Conservation (phyloP, 1,284 basidiomycete genomes). For the Marasmius oreades region DNA sequence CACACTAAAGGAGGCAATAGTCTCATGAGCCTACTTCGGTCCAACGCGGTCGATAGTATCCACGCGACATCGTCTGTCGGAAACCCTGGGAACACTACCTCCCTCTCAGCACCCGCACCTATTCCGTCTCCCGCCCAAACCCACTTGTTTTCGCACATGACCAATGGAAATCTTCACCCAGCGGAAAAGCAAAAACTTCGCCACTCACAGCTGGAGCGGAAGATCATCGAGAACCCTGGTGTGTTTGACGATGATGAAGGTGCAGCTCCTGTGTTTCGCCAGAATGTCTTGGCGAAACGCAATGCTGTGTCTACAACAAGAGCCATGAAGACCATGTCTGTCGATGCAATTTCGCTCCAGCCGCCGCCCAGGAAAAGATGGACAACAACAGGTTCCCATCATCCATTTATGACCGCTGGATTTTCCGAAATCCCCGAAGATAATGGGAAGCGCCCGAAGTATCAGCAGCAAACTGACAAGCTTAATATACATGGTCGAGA, state of each 20-base stretch:
- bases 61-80: constrained; percentile 13
- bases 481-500: background rate
- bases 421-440: constrained; percentile 21
- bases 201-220: constrained; percentile 38
- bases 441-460: constrained; percentile 26
- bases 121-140: constrained; percentile 1
- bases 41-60: constrained; percentile 28
- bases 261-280: constrained; percentile 13
- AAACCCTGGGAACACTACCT: background rate
- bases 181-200: constrained; percentile 18
- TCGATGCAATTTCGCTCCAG: constrained; percentile 49
- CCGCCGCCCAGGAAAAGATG: constrained; percentile 63
- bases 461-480: constrained; percentile 18
- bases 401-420: constrained; percentile 1
- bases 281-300: constrained; percentile 11
- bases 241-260: constrained; percentile 19
- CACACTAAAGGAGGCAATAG: constrained; percentile 42
- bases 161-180: constrained; percentile 6
- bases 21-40: constrained; percentile 49
- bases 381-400: constrained; percentile 27
- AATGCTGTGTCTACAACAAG: constrained; percentile 16
- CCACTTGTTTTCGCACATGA: background rate
- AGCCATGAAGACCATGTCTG: constrained; percentile 29
- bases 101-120: background rate
- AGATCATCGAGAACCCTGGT: constrained; percentile 49